Conservation (phyloP, 2,329 filamentous ascomycete species). For the Aspergillus pseudoviridinutans region DNA sequence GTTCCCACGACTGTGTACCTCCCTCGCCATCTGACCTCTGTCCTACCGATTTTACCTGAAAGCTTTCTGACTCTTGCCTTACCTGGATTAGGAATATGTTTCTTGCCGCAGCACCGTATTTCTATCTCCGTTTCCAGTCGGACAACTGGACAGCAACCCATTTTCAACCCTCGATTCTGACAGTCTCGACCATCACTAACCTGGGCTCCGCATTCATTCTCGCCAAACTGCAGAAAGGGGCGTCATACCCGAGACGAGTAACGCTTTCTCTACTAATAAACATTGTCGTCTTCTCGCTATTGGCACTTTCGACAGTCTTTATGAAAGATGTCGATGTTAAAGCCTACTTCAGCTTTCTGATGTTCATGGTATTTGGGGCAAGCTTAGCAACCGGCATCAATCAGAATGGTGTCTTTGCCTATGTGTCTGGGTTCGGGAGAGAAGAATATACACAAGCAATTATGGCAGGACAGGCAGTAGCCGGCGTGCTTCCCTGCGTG, state of each 20-base stretch:
- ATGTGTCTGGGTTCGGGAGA: slow-evolving; percentile 77
- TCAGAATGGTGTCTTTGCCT: slow-evolving; percentile 93
- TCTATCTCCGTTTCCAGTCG: slow-evolving; percentile 72
- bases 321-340: slow-evolving; percentile 60
- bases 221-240: slow-evolving; percentile 72
- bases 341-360: slow-evolving; percentile 74
- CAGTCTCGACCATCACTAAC: slow-evolving; percentile 81
- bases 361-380: slow-evolving; percentile 75
- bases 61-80: slow-evolving; percentile 1
- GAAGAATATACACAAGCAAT: slow-evolving; percentile 92
- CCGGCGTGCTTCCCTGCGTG: slow-evolving; percentile 82
- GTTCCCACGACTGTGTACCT: slow-evolving; percentile 20
- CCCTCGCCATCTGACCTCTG: not conserved
- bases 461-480: slow-evolving; percentile 90
- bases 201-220: slow-evolving; percentile 71
- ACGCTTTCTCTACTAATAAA: slow-evolving; percentile 72
- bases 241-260: slow-evolving; percentile 86
- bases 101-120: slow-evolving; percentile 89
- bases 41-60: not conserved
- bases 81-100: slow-evolving; percentile 86
- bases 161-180: slow-evolving; percentile 87
- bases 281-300: slow-evolving; percentile 67
- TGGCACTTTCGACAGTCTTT: slow-evolving; percentile 73
- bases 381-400: slow-evolving; percentile 78
- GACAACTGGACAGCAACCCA: slow-evolving; percentile 69